Base-by-base conservation (phyloP, 2,329 filamentous ascomycete species). In the Trichoderma atroviride region DNA sequence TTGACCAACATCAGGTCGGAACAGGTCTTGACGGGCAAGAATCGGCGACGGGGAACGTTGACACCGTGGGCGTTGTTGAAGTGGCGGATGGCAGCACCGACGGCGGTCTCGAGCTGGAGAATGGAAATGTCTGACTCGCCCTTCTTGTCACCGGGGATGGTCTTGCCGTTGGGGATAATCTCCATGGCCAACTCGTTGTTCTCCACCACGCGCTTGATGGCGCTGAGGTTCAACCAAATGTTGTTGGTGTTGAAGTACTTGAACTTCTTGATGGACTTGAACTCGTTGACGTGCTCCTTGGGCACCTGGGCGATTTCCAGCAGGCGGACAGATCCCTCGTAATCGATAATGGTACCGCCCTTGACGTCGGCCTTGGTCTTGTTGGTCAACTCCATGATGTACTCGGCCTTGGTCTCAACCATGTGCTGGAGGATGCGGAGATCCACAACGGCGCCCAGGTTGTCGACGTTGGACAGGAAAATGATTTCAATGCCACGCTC, bases 231-330 rank as follows among this genome's bases (percentile, higher is more conserved):
- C 88, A 99, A 92, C 96, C 96, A 99, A 84, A 99, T 97, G 89
- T 99, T 99, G 92, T 99, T 99, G 83, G 96, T 99, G 90, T 99
- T 99, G 91, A 99, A 99, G 90, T 99, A 99, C 89, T 97, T 97
- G 92, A 99, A 99, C 89, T 99, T 99, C 91, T 99, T 99, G 88
- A 99, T 99, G 60, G 94, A 97, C 91, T 99, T 99, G 93, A 99
- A 99, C 86, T 99, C 96, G 85, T 99, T 98, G 81, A 96, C 93
- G 84, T 99, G 96, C 87, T 99, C 93, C 90, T 98, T 99, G 83
- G 96, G 96, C 43, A 99, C 96, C 87, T 99, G 96, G 16, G 96
- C 96, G 77, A 99, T 97, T 86, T 99, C 96, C 65, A 99, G 92
- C 74, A 99, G 91, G 79, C 96, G 94, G 75, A 96, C 95, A 69